These are phyloP conservation scores for Forsythia suspensa DNA, from an alignment of 257 asterid genomes.

Conservation along the genomic window DNA sequence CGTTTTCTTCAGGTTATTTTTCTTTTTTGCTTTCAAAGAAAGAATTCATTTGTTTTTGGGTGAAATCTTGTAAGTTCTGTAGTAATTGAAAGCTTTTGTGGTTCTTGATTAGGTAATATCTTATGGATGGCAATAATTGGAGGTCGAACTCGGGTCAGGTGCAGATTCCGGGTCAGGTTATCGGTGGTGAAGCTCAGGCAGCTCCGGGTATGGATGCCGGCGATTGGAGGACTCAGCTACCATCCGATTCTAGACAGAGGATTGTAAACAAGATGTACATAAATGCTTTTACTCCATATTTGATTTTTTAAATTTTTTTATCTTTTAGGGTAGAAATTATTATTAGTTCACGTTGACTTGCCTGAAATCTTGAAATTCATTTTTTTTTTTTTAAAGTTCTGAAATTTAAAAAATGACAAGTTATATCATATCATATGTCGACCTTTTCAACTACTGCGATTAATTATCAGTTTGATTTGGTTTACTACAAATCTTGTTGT, in stretches of 20 bases:
- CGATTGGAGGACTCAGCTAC: slow-evolving; percentile 80
- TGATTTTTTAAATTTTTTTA: not conserved
- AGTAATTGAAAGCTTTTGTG: not conserved
- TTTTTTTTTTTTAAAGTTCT: not conserved
- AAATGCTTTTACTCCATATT: not conserved
- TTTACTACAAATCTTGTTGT: not conserved
- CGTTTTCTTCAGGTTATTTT: not conserved
- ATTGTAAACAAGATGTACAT: slow-evolving; percentile 69
- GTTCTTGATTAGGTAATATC: not conserved
- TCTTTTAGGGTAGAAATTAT: not conserved
- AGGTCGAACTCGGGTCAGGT: slow-evolving; percentile 55
- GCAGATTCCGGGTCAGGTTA: slow-evolving; percentile 54
- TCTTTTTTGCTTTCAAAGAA: not conserved
- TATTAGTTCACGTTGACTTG: not conserved
- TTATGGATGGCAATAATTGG: slow-evolving; percentile 67
- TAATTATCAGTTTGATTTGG: not conserved
- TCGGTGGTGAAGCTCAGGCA: slow-evolving; percentile 43
- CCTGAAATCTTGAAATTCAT: not conserved
- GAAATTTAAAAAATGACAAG: not conserved
- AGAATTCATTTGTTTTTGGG: not conserved
- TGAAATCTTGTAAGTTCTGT: not conserved
- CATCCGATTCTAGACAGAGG: slow-evolving; percentile 62
- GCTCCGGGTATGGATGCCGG: slow-evolving; percentile 54
- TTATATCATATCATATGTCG: not conserved
- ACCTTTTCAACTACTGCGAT: not conserved